These are phyloP conservation scores for Ceratocystis albifundus DNA, from an alignment of 2,329 filamentous ascomycete species.

Conservation along the genomic window DNA sequence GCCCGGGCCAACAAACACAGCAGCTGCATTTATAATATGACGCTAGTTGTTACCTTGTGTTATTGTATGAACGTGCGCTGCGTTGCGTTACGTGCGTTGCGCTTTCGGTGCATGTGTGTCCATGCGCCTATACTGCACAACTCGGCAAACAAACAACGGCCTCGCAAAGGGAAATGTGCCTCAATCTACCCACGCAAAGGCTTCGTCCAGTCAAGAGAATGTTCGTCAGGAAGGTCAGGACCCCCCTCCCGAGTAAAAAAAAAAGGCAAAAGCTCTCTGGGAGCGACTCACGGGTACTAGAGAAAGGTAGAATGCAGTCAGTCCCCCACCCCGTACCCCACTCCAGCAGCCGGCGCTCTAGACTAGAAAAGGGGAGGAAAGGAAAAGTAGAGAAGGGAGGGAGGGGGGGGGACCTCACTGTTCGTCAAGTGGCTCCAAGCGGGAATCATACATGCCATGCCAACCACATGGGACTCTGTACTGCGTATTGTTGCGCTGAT, in stretches of 20 bases:
- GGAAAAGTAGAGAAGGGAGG: not conserved
- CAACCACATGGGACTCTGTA: conserved; percentile 4
- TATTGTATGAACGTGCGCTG: not conserved
- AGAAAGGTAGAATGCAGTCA: not conserved
- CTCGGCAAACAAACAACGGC: conserved; percentile 3
- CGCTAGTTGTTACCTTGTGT: not conserved
- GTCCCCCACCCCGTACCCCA: not conserved
- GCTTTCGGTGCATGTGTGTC: no score
- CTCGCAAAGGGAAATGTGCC: not conserved
- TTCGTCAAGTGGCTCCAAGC: not conserved
- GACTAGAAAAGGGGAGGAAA: not conserved
- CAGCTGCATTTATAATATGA: conserved; percentile 2
- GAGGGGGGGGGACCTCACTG: not conserved
- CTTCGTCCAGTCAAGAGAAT: not conserved
- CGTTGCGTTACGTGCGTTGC: no score
- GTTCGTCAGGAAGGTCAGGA: not conserved
- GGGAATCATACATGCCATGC: conserved; percentile 9
- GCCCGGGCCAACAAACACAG: not conserved
- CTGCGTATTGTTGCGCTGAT: not conserved
- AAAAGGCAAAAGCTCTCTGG: not conserved
- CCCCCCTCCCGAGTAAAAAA: not conserved
- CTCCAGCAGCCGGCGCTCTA: not conserved
- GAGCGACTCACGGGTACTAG: not conserved
- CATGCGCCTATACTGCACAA: not conserved
- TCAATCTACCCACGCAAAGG: not conserved